A percentile compares a stretch with the other conserved stretches of the same genome.
Evolutionary conservation across 345 rosid species (phyloP).

Genomic region (Conringia planisiliqua): DNA sequence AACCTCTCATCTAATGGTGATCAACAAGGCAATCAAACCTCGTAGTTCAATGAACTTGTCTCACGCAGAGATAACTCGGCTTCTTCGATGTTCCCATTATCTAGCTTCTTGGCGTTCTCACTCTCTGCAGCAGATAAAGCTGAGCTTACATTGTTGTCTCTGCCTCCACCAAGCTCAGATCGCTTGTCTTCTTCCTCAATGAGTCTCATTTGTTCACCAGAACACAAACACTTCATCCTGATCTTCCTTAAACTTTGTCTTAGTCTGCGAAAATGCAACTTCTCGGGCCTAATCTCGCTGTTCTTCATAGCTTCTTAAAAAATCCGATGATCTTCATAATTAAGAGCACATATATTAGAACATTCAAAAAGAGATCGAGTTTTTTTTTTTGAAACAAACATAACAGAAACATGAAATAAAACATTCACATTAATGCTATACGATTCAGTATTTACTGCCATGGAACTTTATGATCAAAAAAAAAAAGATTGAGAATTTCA

Average conservation of each 20-base stretch:
- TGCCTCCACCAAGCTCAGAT: conserved; percentile 37
- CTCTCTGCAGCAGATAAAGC: conserved; percentile 41
- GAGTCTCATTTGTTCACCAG: conserved; percentile 48
- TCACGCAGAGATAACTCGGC: conserved; percentile 79
- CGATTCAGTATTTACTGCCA: not conserved
- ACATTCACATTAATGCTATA: conserved; percentile 5
- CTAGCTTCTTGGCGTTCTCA: conserved; percentile 45
- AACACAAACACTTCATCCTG: conserved; percentile 53
- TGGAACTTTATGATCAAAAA: not conserved
- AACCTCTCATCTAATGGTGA: not conserved
- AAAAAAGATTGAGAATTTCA: not conserved
- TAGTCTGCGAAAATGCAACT: conserved; percentile 30
- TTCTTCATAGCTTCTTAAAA: conserved; percentile 44
- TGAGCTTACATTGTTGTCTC: conserved; percentile 37
- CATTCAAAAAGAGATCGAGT: not conserved
- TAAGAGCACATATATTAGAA: not conserved
- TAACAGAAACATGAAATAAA: not conserved
- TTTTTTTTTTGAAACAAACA: not conserved
- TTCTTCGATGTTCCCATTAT: conserved; percentile 66
- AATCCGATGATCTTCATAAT: conserved; percentile 37
- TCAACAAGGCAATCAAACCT: conserved; percentile 34
- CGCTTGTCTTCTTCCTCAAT: conserved; percentile 43
- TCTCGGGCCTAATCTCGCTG: conserved; percentile 33
- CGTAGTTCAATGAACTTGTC: conserved; percentile 67
- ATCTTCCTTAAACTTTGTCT: conserved; percentile 41